Conservation (phyloP, 768 basidiomycete species). For the Lenzites betulinus region DNA sequence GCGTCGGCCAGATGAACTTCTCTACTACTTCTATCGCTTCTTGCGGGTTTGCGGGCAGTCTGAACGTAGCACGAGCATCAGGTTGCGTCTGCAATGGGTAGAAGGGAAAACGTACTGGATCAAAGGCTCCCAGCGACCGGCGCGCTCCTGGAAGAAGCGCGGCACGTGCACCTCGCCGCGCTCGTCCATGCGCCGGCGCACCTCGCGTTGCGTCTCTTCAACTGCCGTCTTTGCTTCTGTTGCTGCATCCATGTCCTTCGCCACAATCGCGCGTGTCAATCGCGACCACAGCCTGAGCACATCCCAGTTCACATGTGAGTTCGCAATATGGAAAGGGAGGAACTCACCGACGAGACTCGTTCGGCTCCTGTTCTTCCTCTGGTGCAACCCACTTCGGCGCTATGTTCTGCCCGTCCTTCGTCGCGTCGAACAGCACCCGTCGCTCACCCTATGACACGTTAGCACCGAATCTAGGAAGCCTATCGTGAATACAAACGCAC, state of each 20-base stretch:
- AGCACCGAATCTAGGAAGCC: not conserved
- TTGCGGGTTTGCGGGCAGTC: slow-evolving; percentile 69
- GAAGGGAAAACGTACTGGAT: slow-evolving; percentile 54
- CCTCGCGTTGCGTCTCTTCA: slow-evolving; percentile 90
- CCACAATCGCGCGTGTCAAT: slow-evolving; percentile 81
- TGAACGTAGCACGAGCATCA: slow-evolving; percentile 31
- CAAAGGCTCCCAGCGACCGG: slow-evolving; percentile 84
- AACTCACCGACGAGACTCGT: slow-evolving; percentile 83
- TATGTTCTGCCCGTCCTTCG: slow-evolving; percentile 69
- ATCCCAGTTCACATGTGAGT: not conserved
- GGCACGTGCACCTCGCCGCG: slow-evolving; percentile 67
- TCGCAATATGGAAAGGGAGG: not conserved
- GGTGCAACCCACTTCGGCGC: slow-evolving; percentile 84
- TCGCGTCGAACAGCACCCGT: slow-evolving; percentile 82
- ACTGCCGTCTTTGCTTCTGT: slow-evolving; percentile 87
- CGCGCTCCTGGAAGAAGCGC: slow-evolving; percentile 75
- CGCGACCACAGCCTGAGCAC: slow-evolving; percentile 74
- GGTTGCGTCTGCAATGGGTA: slow-evolving; percentile 2
- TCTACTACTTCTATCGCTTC: slow-evolving; percentile 67
- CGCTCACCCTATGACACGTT: slow-evolving; percentile 45
- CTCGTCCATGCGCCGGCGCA: slow-evolving; percentile 73
- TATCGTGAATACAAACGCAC: slow-evolving; percentile 39
- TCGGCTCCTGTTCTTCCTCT: slow-evolving; percentile 83
- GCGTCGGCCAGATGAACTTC: slow-evolving; percentile 73
- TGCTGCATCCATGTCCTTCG: slow-evolving; percentile 93